Evolutionary conservation across 495 filamentous ascomycete species (phyloP).

Genomic region (Penicillium taxi): DNA sequence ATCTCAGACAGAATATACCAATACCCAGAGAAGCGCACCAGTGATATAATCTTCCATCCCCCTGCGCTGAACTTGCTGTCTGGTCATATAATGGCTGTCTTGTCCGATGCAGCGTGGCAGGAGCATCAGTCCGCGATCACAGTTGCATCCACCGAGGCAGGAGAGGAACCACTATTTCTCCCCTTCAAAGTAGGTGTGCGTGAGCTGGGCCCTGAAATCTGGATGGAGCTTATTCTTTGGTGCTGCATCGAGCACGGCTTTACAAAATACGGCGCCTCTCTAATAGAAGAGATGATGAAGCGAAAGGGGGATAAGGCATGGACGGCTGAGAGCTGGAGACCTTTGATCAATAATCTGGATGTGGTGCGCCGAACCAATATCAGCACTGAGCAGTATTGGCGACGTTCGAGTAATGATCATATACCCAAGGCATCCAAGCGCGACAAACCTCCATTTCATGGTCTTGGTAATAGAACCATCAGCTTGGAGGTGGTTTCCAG

Average conservation of each 20-base stretch:
- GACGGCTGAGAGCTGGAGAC: conserved; percentile 34
- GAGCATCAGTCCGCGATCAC: conserved; percentile 41
- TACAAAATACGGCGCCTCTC: conserved; percentile 42
- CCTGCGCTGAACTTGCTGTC: conserved; percentile 51
- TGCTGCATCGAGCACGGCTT: conserved; percentile 57
- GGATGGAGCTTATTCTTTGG: conserved; percentile 62
- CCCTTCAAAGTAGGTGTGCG: conserved; percentile 44
- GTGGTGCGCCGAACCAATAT: conserved; percentile 28
- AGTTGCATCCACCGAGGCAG: conserved; percentile 36
- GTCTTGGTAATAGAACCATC: conserved; percentile 43
- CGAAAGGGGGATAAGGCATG: conserved; percentile 26
- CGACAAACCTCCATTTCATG: conserved; percentile 27
- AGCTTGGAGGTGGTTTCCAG: conserved; percentile 51
- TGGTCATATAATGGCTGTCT: conserved; percentile 49
- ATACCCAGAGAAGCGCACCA: conserved; percentile 25
- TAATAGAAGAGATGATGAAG: conserved; percentile 37
- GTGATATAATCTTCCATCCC: conserved; percentile 41
- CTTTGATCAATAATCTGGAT: conserved; percentile 21
- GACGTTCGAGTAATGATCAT: conserved; percentile 17
- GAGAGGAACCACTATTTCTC: conserved; percentile 45
- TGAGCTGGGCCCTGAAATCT: conserved; percentile 50
- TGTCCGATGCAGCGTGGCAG: conserved; percentile 56
- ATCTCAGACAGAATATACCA: conserved; percentile 54
- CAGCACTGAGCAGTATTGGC: conserved; percentile 29
- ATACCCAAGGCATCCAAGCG: conserved; percentile 11